Conservation (phyloP, 2,329 filamentous ascomycete species). For the Parascedosporium putredinis region DNA sequence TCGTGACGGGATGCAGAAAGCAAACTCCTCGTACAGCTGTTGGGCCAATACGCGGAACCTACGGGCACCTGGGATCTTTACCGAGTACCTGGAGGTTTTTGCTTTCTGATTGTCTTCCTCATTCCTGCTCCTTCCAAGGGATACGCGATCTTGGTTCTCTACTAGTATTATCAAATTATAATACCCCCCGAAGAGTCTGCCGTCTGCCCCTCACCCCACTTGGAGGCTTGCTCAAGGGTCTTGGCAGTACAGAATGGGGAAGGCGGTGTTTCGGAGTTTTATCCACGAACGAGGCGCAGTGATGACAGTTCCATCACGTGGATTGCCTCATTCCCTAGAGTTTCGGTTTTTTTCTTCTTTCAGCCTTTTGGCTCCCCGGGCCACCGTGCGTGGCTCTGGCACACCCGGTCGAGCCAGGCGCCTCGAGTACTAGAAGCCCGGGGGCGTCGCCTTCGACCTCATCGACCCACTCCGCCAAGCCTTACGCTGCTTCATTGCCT, state of each 20-base stretch:
- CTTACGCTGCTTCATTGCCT: background rate
- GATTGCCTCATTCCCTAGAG: background rate
- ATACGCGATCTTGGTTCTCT: background rate
- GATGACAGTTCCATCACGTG: conserved; percentile 1
- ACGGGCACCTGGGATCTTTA: background rate
- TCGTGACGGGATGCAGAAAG: too few relatives aligned
- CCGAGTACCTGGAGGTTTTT: background rate
- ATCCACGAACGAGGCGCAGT: background rate
- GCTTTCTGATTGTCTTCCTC: background rate
- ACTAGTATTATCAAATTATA: background rate
- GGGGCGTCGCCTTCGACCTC: background rate
- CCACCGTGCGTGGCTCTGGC: too few relatives aligned
- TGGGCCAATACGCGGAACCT: background rate
- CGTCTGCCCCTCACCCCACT: background rate
- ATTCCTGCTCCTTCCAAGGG: background rate
- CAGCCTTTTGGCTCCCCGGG: background rate
- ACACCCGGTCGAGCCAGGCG: too few relatives aligned
- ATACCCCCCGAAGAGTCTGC: too few relatives aligned
- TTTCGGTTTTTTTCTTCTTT: background rate
- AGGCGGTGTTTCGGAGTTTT: background rate
- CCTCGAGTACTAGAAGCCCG: too few relatives aligned
- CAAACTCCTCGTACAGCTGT: too few relatives aligned
- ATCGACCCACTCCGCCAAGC: conserved; percentile 6
- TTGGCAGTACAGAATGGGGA: background rate
- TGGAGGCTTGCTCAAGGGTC: background rate